These are phyloP conservation scores for Pseudonitzschia multiseries DNA, from an alignment of 108 stramenopile species.

Conservation along the genomic window DNA sequence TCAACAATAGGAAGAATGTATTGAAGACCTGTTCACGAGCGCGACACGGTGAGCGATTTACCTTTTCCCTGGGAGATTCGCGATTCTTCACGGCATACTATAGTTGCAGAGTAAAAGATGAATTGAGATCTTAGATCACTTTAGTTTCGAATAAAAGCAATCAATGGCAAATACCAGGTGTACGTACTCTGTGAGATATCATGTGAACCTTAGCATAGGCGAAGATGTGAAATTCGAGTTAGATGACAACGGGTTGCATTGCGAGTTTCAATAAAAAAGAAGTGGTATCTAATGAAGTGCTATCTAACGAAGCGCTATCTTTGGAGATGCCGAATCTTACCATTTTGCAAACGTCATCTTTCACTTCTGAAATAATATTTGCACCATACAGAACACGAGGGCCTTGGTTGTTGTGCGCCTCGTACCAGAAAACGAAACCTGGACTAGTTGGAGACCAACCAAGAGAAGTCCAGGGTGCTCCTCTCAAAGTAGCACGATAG, in stretches of 20 bases:
- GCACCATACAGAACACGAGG: constrained; percentile 51
- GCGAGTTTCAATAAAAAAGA: background rate
- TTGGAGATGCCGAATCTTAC: constrained; percentile 16
- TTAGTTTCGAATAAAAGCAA: background rate
- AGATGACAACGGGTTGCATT: background rate
- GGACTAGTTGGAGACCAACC: constrained; percentile 58
- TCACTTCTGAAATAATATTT: constrained; percentile 34
- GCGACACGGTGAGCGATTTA: background rate
- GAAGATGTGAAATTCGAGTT: background rate
- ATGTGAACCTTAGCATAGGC: constrained; percentile 44
- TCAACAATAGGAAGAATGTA: background rate
- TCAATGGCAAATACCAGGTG: too few relatives aligned
- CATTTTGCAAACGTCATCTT: constrained; percentile 33
- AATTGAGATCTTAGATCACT: constrained; percentile 1
- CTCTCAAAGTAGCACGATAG: constrained; percentile 47
- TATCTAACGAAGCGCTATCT: too few relatives aligned
- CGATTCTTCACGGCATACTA: constrained; percentile 48
- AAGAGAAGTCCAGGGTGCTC: constrained; percentile 45
- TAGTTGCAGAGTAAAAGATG: background rate
- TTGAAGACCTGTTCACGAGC: too few relatives aligned
- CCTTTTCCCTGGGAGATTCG: constrained; percentile 55
- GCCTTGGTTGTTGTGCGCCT: constrained; percentile 21
- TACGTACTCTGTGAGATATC: constrained; percentile 52
- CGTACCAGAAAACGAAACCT: constrained; percentile 57
- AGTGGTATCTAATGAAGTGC: background rate